Evolutionary conservation across 2,329 filamentous ascomycete species (phyloP), one percentile per base, ranked within the genome.

Genomic region (Pestalotiopsis sp.): DNA sequence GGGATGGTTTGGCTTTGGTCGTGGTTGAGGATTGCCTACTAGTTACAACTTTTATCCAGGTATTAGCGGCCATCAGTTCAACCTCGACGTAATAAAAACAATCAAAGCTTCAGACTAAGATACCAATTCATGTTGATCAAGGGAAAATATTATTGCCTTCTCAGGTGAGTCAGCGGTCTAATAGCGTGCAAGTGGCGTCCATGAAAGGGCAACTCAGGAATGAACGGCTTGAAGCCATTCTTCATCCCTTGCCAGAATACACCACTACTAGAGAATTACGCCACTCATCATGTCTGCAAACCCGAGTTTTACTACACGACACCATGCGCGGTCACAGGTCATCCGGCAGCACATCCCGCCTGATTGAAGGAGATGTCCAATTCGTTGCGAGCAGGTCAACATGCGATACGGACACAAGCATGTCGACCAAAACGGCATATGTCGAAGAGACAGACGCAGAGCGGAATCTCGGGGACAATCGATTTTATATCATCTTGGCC

Each of bases 1-100:
- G 75, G 91, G 92, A 23, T 95, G 92, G 92, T 95, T 95, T 80
- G 90, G 92, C 0, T 94, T 94, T 77, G 87, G 87, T 59, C 81
- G 87, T 67, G 20, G 20, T 23, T 66, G 66, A 74, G 17, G 40
- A 31, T 14, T 14, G 45, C 45, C 45, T 52, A 2, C 17, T 52
- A 52, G 45, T 52, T n/a, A 17, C 45, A 52, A n/a, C 17, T 52
- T 14, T 31, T n/a, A n/a, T 60, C 23, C 11, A 60, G 17, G 25
- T 60, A 63, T 59, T 59, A 25, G 57, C 20, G 57, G 20, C 13
- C 23, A 27, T 27, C 9, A 27, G 23, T 27, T 23, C 23, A 59
- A 27, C 20, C 27, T 23, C n/a, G 23, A 59, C 23, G 13, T 31
- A 6, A 17, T 57, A 13, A 27, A 31, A 59, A 59, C 27, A 59